Base-by-base conservation (phyloP, 345 rosid genomes). In the Streptanthus diversifolius region DNA sequence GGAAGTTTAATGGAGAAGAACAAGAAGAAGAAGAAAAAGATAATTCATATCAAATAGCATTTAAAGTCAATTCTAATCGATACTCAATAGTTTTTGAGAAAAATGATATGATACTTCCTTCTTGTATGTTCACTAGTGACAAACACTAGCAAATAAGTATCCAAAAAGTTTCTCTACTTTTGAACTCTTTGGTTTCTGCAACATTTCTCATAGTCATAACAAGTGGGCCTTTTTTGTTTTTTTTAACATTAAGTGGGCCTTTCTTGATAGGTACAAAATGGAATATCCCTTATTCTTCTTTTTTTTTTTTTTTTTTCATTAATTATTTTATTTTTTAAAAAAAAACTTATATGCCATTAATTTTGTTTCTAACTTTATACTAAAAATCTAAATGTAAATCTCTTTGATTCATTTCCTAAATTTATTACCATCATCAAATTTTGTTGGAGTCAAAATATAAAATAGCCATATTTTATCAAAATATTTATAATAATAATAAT, bases 1-100 rank as follows among this genome's bases (percentile, higher is more conserved):
- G 54, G 41, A 40, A 77, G 80, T 82, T 86, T 85, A 36, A 74
- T 63, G 43, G 92, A 85, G 54, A 84, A 92, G 88, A 89, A 81
- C 79, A 87, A 79, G 84, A 89, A 80, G 90, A 87, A 80, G 88
- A 72, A 76, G 12, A 65, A 78, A 41, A 71, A 77, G 15, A 55
- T 71, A 49, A 82, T 77, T 70, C 68, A 73, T 44, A 78, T 73
- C 25, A 75, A 74, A 43, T 72, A 43, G 15, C n/a, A 41, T 30
- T 45, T 29, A 36, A 70, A 35, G 9, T n/a, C n/a, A n/a, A n/a
- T n/a, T n/a, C n/a, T n/a, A n/a, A n/a, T n/a, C n/a, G n/a, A n/a
- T n/a, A n/a, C n/a, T n/a, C n/a, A n/a, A n/a, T n/a, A n/a, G n/a
- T n/a, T n/a, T n/a, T n/a, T n/a, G n/a, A n/a, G n/a, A n/a, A n/a